Percentiles rank a stretch among this genome's conserved stretches.
Evolutionary conservation across 108 stramenopile species (phyloP).

Genomic region (Skeletonema menzelii): DNA sequence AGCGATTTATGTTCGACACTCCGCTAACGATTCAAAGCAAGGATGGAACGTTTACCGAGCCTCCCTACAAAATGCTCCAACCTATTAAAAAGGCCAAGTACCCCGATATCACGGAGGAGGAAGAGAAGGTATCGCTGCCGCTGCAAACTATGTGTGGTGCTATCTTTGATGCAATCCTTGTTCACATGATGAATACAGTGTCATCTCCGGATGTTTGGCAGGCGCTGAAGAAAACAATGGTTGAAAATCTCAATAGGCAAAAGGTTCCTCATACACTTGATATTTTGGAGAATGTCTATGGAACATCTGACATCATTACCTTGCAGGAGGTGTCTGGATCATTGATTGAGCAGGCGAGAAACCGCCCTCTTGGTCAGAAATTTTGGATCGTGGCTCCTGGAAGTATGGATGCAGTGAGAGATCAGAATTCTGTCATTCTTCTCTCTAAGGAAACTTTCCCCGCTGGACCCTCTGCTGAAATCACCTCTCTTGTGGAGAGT

Average conservation of each 20-base stretch:
- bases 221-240: slow-evolving; percentile 82
- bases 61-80: slow-evolving; percentile 83
- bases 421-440: slow-evolving; percentile 76
- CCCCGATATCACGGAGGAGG: slow-evolving; percentile 81
- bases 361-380: slow-evolving; percentile 31
- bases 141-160: slow-evolving; percentile 91
- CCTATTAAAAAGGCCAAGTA: slow-evolving; percentile 90
- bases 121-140: slow-evolving; percentile 85
- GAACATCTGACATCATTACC: slow-evolving; percentile 85
- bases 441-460: slow-evolving; percentile 50
- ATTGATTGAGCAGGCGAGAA: slow-evolving; percentile 78
- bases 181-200: slow-evolving; percentile 93
- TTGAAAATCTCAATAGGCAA: slow-evolving; percentile 85
- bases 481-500: slow-evolving; percentile 40
- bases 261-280: slow-evolving; percentile 88
- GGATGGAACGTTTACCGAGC: slow-evolving; percentile 52
- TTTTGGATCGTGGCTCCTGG: slow-evolving; percentile 54
- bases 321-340: slow-evolving; percentile 90
- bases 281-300: slow-evolving; percentile 82
- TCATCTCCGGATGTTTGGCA: slow-evolving; percentile 79
- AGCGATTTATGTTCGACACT: slow-evolving; percentile 88
- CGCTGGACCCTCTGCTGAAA: slow-evolving; percentile 43
- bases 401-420: slow-evolving; percentile 58
- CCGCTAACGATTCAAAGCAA: slow-evolving; percentile 61
- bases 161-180: slow-evolving; percentile 92